Base-by-base conservation (phyloP, 2,329 filamentous ascomycete genomes). In the Neoarthrinium moseri region DNA sequence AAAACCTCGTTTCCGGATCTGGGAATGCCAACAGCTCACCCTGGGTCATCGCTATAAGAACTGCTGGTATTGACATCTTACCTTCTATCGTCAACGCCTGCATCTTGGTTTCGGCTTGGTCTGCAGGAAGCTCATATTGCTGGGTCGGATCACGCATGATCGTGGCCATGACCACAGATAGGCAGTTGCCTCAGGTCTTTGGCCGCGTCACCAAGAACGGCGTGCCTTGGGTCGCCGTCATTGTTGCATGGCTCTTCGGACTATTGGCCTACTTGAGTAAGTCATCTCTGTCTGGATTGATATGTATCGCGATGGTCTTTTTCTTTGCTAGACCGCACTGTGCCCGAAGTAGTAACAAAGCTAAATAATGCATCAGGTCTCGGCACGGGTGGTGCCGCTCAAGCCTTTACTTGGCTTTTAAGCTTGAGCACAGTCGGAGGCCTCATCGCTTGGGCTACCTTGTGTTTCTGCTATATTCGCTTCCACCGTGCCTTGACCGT, bases 21-120 rank as follows among this genome's bases (percentile, higher is more conserved):
- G 48, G 48, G 22, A 45, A 50, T 36, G 48, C 45, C 21, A 50
- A 50, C 41, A 44, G 40, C 4, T 68, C 65, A 13, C 86, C 85
- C 1, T 87, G 87, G 56, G 84, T 88, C 48, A 79, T 88, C 52
- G 78, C 80, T 20, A 81, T 83, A 49, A 67, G 78, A 50, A 71
- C 81, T 47, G 81, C 82, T 6, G 80, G 81, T 35, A 78, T 89
- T 34, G 59, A 63, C 2, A 77, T 76, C 3, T 73, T 87, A 12
- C 81, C 83, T 20, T 76, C 74, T 20, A 77, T 88, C 51, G 83
- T 88, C 71, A 50, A 50, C 21, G 48, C 48, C 23, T 50, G 48
- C 26, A 62, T 70, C 42, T 57, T 70, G 18, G 50, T 67, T 3
- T 59, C 64, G 12, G 66, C 66, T 13, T 70, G 66, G 65, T 67